Conservation (phyloP, 768 basidiomycete species). For the Boletus huronensis region DNA sequence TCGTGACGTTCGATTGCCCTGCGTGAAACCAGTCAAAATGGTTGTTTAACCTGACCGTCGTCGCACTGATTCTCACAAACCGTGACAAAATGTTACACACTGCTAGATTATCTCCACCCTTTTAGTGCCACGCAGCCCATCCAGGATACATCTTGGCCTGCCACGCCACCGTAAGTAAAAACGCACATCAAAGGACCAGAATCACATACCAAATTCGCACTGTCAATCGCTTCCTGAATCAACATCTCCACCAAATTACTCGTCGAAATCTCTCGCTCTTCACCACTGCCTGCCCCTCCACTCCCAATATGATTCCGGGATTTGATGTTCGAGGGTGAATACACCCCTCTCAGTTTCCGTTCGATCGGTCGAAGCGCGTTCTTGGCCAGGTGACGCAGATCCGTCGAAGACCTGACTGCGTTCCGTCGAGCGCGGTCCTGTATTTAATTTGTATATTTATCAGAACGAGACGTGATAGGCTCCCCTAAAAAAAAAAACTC, state of each 20-base stretch:
- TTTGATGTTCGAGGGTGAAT: slow-evolving; percentile 45
- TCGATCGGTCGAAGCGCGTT: slow-evolving; percentile 77
- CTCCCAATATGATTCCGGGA: slow-evolving; percentile 34
- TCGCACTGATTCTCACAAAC: not conserved
- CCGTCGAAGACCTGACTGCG: slow-evolving; percentile 46
- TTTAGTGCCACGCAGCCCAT: slow-evolving; percentile 80
- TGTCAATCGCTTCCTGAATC: slow-evolving; percentile 83
- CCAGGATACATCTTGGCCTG: slow-evolving; percentile 90
- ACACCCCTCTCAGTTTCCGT: slow-evolving; percentile 75
- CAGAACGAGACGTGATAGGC: too few species aligned
- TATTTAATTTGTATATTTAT: not conserved
- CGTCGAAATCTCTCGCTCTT: slow-evolving; percentile 55
- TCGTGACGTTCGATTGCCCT: not conserved
- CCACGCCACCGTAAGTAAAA: slow-evolving; percentile 9
- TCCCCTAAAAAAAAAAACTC: too few species aligned
- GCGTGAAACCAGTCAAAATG: not conserved
- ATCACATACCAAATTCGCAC: slow-evolving; percentile 58
- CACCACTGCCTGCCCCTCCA: slow-evolving; percentile 19
- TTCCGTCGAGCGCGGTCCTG: slow-evolving; percentile 50
- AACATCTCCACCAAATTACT: slow-evolving; percentile 88
- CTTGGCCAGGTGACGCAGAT: slow-evolving; percentile 67
- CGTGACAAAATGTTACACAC: not conserved
- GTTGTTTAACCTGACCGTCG: not conserved
- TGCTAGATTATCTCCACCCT: not conserved
- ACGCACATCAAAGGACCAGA: not conserved